phyloP scores from a whole-genome alignment of 345 rosid species.

The Aquilaria yunnanensis region DNA sequence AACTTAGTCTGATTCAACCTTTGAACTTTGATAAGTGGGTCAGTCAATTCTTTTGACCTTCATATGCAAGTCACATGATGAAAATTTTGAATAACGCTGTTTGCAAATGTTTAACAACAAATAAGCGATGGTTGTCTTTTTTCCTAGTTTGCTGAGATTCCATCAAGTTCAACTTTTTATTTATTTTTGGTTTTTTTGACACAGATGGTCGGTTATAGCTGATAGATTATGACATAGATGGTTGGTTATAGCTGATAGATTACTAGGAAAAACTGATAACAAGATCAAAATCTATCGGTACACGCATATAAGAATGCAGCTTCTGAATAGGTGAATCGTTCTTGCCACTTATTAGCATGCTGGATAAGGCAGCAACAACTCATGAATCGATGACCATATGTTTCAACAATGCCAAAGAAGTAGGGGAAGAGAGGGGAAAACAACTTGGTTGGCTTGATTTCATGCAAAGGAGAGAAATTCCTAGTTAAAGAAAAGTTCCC shows the following conservation, averaged over 20 bases:
- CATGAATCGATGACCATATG: slow-evolving; percentile 27
- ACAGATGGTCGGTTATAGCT: slow-evolving; percentile 36
- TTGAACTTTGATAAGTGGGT: too few species aligned
- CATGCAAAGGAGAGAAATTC: slow-evolving; percentile 13
- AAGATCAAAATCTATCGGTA: slow-evolving; percentile 77
- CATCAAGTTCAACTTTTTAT: background rate
- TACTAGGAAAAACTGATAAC: slow-evolving; percentile 71
- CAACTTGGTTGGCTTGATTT: slow-evolving; percentile 9
- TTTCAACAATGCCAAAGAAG: slow-evolving; percentile 19
- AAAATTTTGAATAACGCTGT: too few species aligned
- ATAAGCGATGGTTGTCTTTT: too few species aligned
- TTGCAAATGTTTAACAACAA: too few species aligned
- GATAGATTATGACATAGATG: slow-evolving; percentile 29
- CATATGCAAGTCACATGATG: too few species aligned
- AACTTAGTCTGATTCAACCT: too few species aligned
- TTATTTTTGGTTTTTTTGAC: background rate
- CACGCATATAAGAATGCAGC: slow-evolving; percentile 64
- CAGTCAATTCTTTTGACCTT: too few species aligned
- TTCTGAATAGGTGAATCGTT: slow-evolving; percentile 56
- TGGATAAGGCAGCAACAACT: slow-evolving; percentile 27
- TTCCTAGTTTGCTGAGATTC: background rate
- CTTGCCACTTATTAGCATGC: slow-evolving; percentile 48
- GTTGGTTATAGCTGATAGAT: slow-evolving; percentile 56
- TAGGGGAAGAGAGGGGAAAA: slow-evolving; percentile 16
- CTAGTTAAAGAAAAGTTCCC: too few species aligned